Evolutionary conservation across 192 early-diverging fungal genomes (phyloP).

Genomic region (Entomortierella beljakovae): DNA sequence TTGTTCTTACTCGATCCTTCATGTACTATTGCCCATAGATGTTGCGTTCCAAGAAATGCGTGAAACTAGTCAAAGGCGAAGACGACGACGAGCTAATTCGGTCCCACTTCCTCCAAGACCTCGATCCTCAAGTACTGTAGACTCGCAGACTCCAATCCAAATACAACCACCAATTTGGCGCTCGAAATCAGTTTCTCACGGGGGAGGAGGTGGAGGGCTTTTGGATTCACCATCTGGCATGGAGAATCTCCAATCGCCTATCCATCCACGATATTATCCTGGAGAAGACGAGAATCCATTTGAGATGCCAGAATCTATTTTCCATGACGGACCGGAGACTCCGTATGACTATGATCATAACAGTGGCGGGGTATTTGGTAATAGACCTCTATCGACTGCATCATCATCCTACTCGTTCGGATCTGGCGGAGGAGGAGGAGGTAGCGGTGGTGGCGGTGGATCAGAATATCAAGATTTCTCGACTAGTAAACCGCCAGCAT

Average conservation of each 20-base stretch:
- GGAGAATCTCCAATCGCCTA: slow-evolving; percentile 1
- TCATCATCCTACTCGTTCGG: slow-evolving; percentile 15
- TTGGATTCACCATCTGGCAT: slow-evolving; percentile 3
- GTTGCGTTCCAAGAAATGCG: background rate
- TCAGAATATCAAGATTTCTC: slow-evolving; percentile 30
- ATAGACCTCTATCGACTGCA: slow-evolving; percentile 13
- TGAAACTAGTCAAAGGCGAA: background rate
- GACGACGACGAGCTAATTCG: background rate
- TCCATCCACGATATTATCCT: slow-evolving; percentile 37
- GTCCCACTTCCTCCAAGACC: background rate
- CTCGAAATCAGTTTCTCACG: slow-evolving; percentile 18
- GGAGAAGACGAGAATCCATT: slow-evolving; percentile 54
- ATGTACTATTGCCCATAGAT: no score
- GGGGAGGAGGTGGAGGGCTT: background rate
- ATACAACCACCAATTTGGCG: slow-evolving; percentile 13
- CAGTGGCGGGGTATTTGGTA: slow-evolving; percentile 2
- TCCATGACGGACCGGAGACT: slow-evolving; percentile 31
- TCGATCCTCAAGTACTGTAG: slow-evolving; percentile 8
- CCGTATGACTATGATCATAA: slow-evolving; percentile 37
- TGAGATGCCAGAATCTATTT: slow-evolving; percentile 53
- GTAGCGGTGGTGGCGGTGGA: slow-evolving; percentile 10
- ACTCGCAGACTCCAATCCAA: background rate
- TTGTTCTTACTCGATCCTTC: no score
- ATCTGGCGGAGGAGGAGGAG: slow-evolving; percentile 15
- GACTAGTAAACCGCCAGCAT: slow-evolving; percentile 23